phyloP scores from a whole-genome alignment of 495 filamentous ascomycete species.

The Halenospora varia region DNA sequence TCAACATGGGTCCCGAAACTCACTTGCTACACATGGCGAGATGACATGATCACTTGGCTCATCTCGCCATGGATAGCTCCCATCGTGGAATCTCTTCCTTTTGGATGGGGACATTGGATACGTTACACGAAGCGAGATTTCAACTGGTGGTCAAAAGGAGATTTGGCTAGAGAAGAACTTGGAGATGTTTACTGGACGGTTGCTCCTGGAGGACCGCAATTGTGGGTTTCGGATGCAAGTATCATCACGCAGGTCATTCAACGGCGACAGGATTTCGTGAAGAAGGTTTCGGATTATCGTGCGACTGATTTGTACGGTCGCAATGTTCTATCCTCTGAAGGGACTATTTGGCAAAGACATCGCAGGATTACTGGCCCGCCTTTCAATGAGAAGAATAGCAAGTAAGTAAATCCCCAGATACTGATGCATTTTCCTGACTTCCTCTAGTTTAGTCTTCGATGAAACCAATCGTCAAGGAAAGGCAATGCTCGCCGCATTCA shows the following conservation, averaged over 20 bases:
- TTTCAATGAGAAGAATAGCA: slow-evolving; percentile 66
- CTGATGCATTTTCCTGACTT: neutral
- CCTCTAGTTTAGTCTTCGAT: slow-evolving; percentile 6
- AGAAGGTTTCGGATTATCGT: slow-evolving; percentile 51
- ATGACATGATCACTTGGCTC: neutral
- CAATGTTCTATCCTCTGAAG: slow-evolving; percentile 63
- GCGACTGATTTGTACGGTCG: slow-evolving; percentile 54
- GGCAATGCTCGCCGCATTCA: slow-evolving; percentile 11
- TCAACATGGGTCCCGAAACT: neutral
- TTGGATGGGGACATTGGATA: slow-evolving; percentile 6
- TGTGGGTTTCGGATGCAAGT: slow-evolving; percentile 47
- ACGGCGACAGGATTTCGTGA: slow-evolving; percentile 62
- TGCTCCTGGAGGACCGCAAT: slow-evolving; percentile 23
- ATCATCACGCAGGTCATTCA: slow-evolving; percentile 55
- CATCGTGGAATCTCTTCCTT: slow-evolving; percentile 1
- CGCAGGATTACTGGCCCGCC: slow-evolving; percentile 64
- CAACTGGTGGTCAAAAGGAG: slow-evolving; percentile 3
- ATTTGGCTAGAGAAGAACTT: slow-evolving; percentile 30
- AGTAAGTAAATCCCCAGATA: slow-evolving; percentile 13
- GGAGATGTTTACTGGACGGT: slow-evolving; percentile 31
- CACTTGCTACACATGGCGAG: neutral
- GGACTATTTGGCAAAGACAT: slow-evolving; percentile 59
- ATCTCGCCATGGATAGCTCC: slow-evolving; percentile 9
- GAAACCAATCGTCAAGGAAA: slow-evolving; percentile 1
- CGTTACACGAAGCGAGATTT: slow-evolving; percentile 5